Evolutionary conservation across 805 yeast genomes (phyloP), one percentile per base, ranked within the genome.

Genomic region (Jamesozyma hellenica): DNA sequence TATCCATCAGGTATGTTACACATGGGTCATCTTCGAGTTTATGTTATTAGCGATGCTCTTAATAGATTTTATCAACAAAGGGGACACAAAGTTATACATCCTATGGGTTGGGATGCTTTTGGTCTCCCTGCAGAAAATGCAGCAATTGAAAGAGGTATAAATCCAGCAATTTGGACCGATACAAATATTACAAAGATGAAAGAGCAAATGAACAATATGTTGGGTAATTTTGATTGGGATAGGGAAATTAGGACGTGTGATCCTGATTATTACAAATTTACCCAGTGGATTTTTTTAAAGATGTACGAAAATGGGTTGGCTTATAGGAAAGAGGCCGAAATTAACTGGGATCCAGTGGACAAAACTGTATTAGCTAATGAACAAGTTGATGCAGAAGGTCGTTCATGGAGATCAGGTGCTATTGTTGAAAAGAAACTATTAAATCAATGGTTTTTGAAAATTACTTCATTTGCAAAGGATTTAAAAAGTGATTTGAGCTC

Each of bases 61-160:
- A 72, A 94, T 1, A 67, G 97, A 47, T 90, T 74, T 58, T 74
- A 84, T 47, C 67, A 92, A 46, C 71, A 84, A 62, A 74, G 72
- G 37, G 96, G 96, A 1, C 72, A 70, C 49, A 64, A 77, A 29
- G 95, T 90, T 12, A 68, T 90, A 2, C 95, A 92, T 56, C 96
- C 97, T 0, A 88, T 92, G 94, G 98, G 98, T 0, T 92, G 96
- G 96, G 98, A 92, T 66, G 95, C 97, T 0, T 92, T 92, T 68
- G 98, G 98, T 1, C 67, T 92, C 21, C 98, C 98, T 0, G 98
- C 98, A 1, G 98, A 92, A 58, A 92, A 92, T 59, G 98, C 98
- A 0, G 98, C 98, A 0, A 79, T 86, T 25, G 95, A 88, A 58
- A 65, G 94, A 45, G 76, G 77, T 1, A 69, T 85, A 11, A 76